phyloP scores from a whole-genome alignment of 331 rosid species.

The Pyracantha coccinea region DNA sequence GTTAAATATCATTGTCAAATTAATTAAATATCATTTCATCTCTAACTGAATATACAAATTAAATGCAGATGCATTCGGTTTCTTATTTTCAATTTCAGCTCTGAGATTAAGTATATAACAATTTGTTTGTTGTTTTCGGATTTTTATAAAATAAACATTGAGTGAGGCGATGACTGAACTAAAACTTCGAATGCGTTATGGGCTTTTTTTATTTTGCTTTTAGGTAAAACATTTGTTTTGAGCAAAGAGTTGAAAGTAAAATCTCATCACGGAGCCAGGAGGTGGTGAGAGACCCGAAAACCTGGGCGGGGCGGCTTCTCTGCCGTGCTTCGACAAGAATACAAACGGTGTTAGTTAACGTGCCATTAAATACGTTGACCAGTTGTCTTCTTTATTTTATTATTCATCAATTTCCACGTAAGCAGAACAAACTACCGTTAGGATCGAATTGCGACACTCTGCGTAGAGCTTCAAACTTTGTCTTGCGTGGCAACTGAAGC shows the following conservation, averaged over 20 bases:
- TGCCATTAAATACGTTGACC: neutral
- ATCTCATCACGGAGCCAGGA: neutral
- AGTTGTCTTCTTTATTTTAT: neutral
- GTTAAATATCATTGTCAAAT: neutral
- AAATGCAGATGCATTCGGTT: too few relatives aligned
- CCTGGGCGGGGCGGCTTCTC: neutral
- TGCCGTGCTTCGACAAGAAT: neutral
- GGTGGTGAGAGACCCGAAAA: neutral
- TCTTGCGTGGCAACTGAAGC: slow-evolving; percentile 32
- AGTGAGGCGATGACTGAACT: too few relatives aligned
- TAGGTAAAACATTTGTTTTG: neutral
- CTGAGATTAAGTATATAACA: neutral
- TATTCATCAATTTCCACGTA: neutral
- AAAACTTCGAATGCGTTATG: too few relatives aligned
- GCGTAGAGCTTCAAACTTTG: neutral
- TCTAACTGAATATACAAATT: neutral
- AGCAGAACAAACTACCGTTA: neutral
- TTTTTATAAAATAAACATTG: too few relatives aligned
- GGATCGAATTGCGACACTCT: neutral
- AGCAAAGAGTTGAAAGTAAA: neutral
- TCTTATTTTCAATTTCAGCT: too few relatives aligned
- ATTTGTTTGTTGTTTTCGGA: neutral
- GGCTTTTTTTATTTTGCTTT: too few relatives aligned
- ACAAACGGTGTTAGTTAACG: neutral
- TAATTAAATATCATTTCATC: neutral